These are phyloP conservation scores for Angomonas desouzai DNA, from an alignment of 208 protist species.

Conservation along the genomic window DNA sequence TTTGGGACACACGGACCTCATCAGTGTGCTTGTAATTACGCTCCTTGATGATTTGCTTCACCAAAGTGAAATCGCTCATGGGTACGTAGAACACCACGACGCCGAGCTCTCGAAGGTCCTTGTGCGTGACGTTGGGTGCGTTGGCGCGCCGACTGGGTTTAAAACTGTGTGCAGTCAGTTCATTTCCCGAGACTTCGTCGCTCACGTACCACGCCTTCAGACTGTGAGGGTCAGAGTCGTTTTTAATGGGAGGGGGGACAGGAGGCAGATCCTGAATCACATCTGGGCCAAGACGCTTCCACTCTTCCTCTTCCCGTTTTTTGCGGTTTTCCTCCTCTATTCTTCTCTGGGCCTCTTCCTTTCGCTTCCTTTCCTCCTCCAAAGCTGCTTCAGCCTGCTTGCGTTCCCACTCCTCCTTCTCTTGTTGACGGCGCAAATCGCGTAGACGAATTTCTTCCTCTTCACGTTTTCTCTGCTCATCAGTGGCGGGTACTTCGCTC, in stretches of 20 bases:
- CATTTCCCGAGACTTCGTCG: slow-evolving; percentile 67
- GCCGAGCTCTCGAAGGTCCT: slow-evolving; percentile 75
- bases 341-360: slow-evolving; percentile 53
- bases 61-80: slow-evolving; percentile 82
- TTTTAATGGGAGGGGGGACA: slow-evolving; percentile 60
- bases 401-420: slow-evolving; percentile 74
- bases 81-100: slow-evolving; percentile 75
- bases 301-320: slow-evolving; percentile 73
- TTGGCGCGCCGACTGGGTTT: slow-evolving; percentile 61
- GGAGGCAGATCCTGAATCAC: slow-evolving; percentile 78
- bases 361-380: slow-evolving; percentile 51
- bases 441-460: slow-evolving; percentile 83
- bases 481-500: no score
- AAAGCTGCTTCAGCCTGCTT: slow-evolving; percentile 46
- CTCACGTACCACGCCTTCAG: slow-evolving; percentile 84
- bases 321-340: slow-evolving; percentile 69
- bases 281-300: slow-evolving; percentile 72
- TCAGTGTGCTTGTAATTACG: slow-evolving; percentile 90
- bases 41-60: slow-evolving; percentile 86
- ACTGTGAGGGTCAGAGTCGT: slow-evolving; percentile 39
- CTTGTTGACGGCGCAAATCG: slow-evolving; percentile 54
- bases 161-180: slow-evolving; percentile 60
- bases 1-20: slow-evolving; percentile 82
- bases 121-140: slow-evolving; percentile 46
- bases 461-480: slow-evolving; percentile 55